Base-by-base conservation (phyloP, 1,284 basidiomycete species). In the Laetiporus sulphureus region DNA sequence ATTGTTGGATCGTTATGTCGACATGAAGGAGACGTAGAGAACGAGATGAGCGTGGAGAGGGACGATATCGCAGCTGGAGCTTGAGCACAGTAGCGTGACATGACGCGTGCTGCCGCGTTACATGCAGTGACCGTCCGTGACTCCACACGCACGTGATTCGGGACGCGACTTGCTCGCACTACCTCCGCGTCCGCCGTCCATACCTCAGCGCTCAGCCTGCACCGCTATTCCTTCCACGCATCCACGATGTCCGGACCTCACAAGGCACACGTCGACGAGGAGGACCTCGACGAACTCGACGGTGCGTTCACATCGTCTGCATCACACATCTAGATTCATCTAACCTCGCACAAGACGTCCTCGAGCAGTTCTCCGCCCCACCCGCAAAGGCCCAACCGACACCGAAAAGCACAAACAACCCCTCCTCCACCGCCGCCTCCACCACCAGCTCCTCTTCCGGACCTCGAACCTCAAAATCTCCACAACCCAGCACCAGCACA, bases 201-300 rank as follows among this genome's bases (percentile, higher is more conserved):
- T n/a, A n/a, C n/a, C n/a, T n/a, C n/a, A n/a, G n/a, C n/a, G n/a
- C n/a, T n/a, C n/a, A n/a, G n/a, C n/a, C n/a, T n/a, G n/a, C n/a
- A n/a, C n/a, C n/a, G n/a, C n/a, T n/a, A n/a, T n/a, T n/a, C 25
- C 25, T 27, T 27, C 25, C 25, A 7, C 25, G 8, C 13, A 27
- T 13, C 25, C 36, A 27, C 22, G 16, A 55, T 55, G 53, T 48
- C 49, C 4, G 42, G 48, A 10, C 45, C 52, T 4, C 52, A 42
- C 18, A 56, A 50, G 38, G 21, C 46, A 13, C 35, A 36, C 13
- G 38, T 42, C 3, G 52, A 53, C 32, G 82, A 83, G 8, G 82
- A 84, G 8, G 81, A 87, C 60, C 60, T 86, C 24, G 83, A 87
- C 53, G 83, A 87, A 57, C 73, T 87, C 36, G 84, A 87, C 52